Evolutionary conservation across 2,329 filamentous ascomycete species (phyloP).

Genomic region (Nakataea oryzae): DNA sequence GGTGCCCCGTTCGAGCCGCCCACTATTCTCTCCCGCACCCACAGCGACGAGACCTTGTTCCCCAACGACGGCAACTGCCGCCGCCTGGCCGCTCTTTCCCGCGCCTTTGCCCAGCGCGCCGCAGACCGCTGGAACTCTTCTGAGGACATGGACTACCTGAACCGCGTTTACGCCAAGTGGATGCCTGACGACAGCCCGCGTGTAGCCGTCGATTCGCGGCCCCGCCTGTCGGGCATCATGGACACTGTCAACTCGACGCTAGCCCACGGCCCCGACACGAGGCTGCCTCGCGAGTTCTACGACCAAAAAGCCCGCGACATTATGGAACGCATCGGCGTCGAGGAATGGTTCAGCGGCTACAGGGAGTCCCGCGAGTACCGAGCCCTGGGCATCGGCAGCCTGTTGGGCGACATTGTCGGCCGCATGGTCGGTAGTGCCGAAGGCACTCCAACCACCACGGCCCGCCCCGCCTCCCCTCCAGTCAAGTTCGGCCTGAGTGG

Average conservation of each 20-base stretch:
- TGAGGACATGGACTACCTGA: constrained; percentile 76
- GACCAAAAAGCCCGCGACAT: constrained; percentile 60
- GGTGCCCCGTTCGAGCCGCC: constrained; percentile 40
- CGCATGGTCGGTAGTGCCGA: constrained; percentile 63
- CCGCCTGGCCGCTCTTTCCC: constrained; percentile 58
- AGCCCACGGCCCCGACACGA: constrained; percentile 72
- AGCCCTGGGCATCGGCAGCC: constrained; percentile 72
- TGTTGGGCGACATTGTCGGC: constrained; percentile 74
- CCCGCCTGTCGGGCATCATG: constrained; percentile 81
- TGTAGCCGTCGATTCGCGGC: constrained; percentile 75
- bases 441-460: constrained; percentile 30
- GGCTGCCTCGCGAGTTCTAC: constrained; percentile 79
- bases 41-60: constrained; percentile 66
- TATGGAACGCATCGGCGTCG: constrained; percentile 65
- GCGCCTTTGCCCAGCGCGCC: constrained; percentile 61
- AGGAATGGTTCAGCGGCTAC: constrained; percentile 92
- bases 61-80: constrained; percentile 69
- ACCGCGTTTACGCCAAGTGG: constrained; percentile 67
- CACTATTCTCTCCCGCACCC: constrained; percentile 54
- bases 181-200: constrained; percentile 62
- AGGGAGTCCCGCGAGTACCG: constrained; percentile 78
- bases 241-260: constrained; percentile 85
- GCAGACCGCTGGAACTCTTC: constrained; percentile 66
- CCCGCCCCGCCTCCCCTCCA: constrained; percentile 17
- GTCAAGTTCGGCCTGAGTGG: constrained; percentile 73